phyloP scores from a whole-genome alignment of 2,329 filamentous ascomycete species.

The Lecanosticta acicola region DNA sequence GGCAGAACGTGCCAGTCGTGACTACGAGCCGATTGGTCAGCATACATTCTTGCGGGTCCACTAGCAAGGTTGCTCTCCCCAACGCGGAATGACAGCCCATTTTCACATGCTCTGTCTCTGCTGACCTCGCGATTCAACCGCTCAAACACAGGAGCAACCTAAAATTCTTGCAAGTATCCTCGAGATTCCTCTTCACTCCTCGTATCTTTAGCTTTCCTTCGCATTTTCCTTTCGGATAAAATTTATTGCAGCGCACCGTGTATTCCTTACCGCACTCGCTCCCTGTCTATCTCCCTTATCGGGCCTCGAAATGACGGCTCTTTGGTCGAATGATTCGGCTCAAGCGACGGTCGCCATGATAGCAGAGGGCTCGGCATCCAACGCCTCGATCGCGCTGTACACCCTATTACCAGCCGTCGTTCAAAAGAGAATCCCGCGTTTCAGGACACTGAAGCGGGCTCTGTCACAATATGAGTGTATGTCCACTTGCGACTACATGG shows the following conservation, averaged over 20 bases:
- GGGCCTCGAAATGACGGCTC: neutral
- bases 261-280: neutral
- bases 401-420: constrained; percentile 3
- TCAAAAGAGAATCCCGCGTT: neutral
- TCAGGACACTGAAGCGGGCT: neutral
- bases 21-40: neutral
- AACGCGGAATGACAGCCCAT: constrained; percentile 1
- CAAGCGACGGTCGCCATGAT: neutral
- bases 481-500: too few relatives aligned
- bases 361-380: neutral
- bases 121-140: neutral
- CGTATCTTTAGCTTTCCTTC: neutral
- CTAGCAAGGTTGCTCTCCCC: neutral
- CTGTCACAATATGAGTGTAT: neutral
- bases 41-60: neutral
- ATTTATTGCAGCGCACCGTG: neutral
- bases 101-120: constrained; percentile 2
- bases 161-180: neutral
- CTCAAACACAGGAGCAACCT: neutral
- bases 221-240: neutral
- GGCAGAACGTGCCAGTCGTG: neutral
- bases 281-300: neutral
- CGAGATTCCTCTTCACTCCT: neutral
- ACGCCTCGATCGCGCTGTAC: neutral
- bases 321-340: neutral